Evolutionary conservation across 108 stramenopile genomes (phyloP).

Genomic region (Pseudonitzschia pungens): DNA sequence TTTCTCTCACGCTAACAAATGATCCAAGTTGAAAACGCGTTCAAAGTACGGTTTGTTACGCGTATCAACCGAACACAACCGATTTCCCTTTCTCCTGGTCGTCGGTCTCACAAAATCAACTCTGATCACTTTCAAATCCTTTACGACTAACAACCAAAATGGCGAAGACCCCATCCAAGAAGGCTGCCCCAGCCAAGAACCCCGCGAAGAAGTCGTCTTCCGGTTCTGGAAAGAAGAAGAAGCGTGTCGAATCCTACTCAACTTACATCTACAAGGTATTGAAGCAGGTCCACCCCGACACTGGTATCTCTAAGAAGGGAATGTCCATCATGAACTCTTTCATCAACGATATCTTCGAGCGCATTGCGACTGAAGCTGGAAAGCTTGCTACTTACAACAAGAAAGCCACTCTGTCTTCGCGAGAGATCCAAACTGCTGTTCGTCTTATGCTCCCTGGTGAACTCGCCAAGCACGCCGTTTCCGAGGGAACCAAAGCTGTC

Average conservation of each 20-base stretch:
- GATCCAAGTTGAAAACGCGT: neutral
- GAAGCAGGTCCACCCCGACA: constrained; percentile 86
- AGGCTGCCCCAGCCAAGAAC: constrained; percentile 41
- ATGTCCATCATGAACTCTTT: constrained; percentile 95
- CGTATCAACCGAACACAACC: neutral
- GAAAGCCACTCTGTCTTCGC: constrained; percentile 90
- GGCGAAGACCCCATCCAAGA: constrained; percentile 70
- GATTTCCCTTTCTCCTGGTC: neutral
- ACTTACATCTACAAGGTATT: constrained; percentile 95
- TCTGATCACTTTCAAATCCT: neutral
- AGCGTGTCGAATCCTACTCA: constrained; percentile 84
- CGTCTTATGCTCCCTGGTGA: constrained; percentile 91
- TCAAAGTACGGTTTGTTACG: neutral
- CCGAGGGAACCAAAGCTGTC: constrained; percentile 60
- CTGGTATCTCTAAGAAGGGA: constrained; percentile 90
- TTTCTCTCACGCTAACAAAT: neutral
- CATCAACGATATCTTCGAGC: constrained; percentile 94
- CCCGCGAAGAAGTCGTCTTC: constrained; percentile 15
- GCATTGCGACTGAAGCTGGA: constrained; percentile 87
- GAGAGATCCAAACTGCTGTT: constrained; percentile 92
- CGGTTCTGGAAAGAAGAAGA: constrained; percentile 55
- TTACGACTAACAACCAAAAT: constrained; percentile 32
- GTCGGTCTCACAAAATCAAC: neutral
- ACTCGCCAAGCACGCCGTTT: constrained; percentile 93
- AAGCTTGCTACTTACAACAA: constrained; percentile 91